phyloP scores from a whole-genome alignment of 140 eudicot genomes.

The Cichorium intybus region DNA sequence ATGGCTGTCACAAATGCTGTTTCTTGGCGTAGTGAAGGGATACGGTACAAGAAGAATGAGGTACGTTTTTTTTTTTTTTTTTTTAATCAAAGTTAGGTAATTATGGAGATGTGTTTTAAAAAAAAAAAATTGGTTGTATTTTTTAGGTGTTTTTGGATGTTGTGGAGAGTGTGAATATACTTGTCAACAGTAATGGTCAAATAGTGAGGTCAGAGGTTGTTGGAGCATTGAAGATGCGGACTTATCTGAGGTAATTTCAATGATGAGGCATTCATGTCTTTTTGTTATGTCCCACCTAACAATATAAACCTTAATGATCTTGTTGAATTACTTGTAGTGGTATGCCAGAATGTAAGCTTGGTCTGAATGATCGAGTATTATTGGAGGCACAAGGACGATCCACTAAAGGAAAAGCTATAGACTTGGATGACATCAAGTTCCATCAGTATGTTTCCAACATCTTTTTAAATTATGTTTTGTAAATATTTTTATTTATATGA shows the following conservation, averaged over 20 bases:
- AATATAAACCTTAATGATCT: too few species aligned
- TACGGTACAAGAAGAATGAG: constrained; percentile 90
- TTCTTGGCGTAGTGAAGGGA: constrained; percentile 99
- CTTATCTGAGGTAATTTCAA: constrained; percentile 74
- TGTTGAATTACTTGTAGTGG: constrained; percentile 79
- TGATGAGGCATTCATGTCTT: not conserved
- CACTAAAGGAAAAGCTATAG: constrained; percentile 89
- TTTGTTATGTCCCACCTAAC: not conserved
- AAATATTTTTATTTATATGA: not conserved
- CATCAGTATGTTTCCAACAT: constrained; percentile 65
- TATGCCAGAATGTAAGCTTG: constrained; percentile 99
- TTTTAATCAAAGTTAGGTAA: not conserved
- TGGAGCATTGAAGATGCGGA: constrained; percentile 98
- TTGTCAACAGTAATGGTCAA: constrained; percentile 95
- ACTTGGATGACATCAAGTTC: constrained; percentile 91
- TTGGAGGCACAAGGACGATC: constrained; percentile 96
- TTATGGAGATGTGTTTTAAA: not conserved
- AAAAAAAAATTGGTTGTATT: not conserved
- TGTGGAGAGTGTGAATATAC: constrained; percentile 98
- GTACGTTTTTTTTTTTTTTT: constrained; percentile 48
- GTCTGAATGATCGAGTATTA: constrained; percentile 89
- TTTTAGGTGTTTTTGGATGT: constrained; percentile 94
- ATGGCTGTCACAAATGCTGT: constrained; percentile 99
- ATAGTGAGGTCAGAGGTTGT: constrained; percentile 93
- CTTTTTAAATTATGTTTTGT: not conserved